Base-by-base conservation (phyloP, 2,329 filamentous ascomycete genomes). In the Ophiostoma fasciatum region DNA sequence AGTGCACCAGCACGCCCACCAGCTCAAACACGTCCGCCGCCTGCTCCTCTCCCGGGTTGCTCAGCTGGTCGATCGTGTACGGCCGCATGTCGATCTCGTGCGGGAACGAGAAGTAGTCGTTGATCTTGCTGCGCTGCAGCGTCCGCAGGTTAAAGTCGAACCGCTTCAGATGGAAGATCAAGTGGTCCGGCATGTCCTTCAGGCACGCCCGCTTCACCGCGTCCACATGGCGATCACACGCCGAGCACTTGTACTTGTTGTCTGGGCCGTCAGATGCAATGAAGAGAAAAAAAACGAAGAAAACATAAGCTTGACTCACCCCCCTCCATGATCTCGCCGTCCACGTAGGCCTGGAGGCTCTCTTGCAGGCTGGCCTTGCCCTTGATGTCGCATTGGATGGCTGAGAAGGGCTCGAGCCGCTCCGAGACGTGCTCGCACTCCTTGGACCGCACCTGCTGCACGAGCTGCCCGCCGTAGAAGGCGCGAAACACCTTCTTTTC, bases 211-310 rank as follows among this genome's bases (percentile, higher is more conserved):
- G 73, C 56, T 94, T 94, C 45, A 96, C 83, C 15, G 90, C 90
- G 56, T 94, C 81, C 13, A 98, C 90, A 48, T 90, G 81, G 10
- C 74, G 73, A 42, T 84, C 82, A 53, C 90, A 98, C 5, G 74
- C 80, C 21, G 85, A 87, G 58, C 90, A 98, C 45, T 92, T 93
- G 63, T 96, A 98, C 59, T 94, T 94, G 62, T 98, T 96, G 49
- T 94, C 85, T n/a, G n/a, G n/a, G n/a, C n/a, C n/a, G n/a, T n/a
- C n/a, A 27, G 2, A 27, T 15, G 4, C 5, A 8, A 13, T 3
- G 10, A 17, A 14, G 18, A 12, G 5, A 10, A 15, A 25, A 15
- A 15, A 23, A 23, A 22, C 4, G 19, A 3, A 21, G 14, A 8
- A 31, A 14, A 13, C n/a, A n/a, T n/a, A n/a, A n/a, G n/a, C n/a